phyloP scores from a whole-genome alignment of 768 basidiomycete species.

The Wakefieldia striispora region DNA sequence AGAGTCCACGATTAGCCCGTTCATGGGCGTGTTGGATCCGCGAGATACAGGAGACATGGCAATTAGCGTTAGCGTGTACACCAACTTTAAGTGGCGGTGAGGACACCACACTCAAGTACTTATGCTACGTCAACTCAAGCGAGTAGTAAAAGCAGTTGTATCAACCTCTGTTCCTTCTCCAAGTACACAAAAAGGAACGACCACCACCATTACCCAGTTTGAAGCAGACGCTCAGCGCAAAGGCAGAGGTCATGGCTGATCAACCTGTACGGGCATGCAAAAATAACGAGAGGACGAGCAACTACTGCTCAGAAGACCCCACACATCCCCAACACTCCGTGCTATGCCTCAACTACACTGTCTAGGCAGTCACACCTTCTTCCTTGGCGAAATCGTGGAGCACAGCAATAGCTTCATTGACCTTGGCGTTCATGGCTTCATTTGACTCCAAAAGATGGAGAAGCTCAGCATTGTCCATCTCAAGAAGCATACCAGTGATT shows the following conservation, averaged over 20 bases:
- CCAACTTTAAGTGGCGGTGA: too few species aligned
- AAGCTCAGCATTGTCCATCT: slow-evolving; percentile 97
- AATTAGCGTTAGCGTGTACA: too few species aligned
- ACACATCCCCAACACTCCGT: slow-evolving; percentile 10
- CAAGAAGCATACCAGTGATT: slow-evolving; percentile 97
- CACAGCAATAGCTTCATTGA: slow-evolving; percentile 86
- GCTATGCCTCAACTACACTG: neutral
- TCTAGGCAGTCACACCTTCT: slow-evolving; percentile 16
- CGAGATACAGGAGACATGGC: too few species aligned
- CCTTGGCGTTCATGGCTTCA: slow-evolving; percentile 86
- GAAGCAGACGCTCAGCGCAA: slow-evolving; percentile 35
- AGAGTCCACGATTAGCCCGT: slow-evolving; percentile 42
- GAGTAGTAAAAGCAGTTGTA: slow-evolving; percentile 49
- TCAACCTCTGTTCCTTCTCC: slow-evolving; percentile 55
- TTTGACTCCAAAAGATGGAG: slow-evolving; percentile 81
- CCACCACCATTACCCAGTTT: slow-evolving; percentile 46
- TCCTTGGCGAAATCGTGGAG: slow-evolving; percentile 77
- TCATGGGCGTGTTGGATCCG: slow-evolving; percentile 3
- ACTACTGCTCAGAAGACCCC: slow-evolving; percentile 37
- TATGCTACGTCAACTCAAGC: too few species aligned
- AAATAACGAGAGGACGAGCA: slow-evolving; percentile 49
- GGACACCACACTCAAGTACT: neutral
- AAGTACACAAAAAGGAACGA: slow-evolving; percentile 53
- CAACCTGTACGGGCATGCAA: slow-evolving; percentile 36
- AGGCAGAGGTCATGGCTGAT: slow-evolving; percentile 39